Evolutionary conservation across 2,329 filamentous ascomycete genomes (phyloP).

Genomic region (Colletotrichum tofieldiae): DNA sequence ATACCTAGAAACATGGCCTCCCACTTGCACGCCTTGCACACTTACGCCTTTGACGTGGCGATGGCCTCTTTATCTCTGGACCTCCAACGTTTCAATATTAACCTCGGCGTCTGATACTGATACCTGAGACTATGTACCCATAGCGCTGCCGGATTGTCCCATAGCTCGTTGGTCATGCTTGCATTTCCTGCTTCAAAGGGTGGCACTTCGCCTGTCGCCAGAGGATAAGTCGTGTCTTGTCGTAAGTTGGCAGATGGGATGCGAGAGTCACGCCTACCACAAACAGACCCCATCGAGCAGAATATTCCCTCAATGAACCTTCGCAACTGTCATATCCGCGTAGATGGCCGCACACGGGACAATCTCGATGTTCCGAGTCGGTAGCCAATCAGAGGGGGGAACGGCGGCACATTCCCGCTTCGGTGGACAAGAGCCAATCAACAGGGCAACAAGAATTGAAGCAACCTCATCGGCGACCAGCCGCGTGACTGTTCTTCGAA

Average conservation of each 20-base stretch:
- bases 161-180: neutral
- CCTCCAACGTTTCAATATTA: too few relatives aligned
- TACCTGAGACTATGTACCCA: neutral
- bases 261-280: neutral
- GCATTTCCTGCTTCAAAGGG: neutral
- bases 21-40: neutral
- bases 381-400: constrained; percentile 41
- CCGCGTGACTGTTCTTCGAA: constrained; percentile 7
- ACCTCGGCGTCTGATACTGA: neutral
- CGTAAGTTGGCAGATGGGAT: neutral
- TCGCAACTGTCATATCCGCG: neutral
- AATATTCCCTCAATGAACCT: neutral
- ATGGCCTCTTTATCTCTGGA: neutral
- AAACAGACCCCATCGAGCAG: neutral
- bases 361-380: constrained; percentile 1
- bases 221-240: neutral
- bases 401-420: constrained; percentile 41
- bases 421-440: constrained; percentile 35
- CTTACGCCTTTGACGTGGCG: neutral
- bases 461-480: neutral
- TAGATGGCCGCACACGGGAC: neutral
- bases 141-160: neutral
- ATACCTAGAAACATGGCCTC: neutral
- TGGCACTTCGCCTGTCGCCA: neutral
- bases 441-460: constrained; percentile 3